These are phyloP conservation scores for Thielaviopsis euricoi DNA, from an alignment of 2,329 filamentous ascomycete species.

Conservation along the genomic window DNA sequence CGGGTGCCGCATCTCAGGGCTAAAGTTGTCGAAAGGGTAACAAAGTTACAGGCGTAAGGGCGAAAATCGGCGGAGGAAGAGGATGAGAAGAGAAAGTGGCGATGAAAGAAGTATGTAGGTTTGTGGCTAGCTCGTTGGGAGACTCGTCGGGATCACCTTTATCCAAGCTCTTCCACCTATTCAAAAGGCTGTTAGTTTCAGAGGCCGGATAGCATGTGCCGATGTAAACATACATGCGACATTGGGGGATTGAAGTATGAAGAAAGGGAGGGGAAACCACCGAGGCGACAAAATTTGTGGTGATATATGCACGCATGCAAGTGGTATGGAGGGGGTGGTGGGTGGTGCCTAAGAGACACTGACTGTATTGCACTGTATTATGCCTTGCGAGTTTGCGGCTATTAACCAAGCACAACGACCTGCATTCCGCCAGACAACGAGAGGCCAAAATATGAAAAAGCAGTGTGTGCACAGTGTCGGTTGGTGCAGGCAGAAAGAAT, in stretches of 20 bases:
- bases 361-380: neutral
- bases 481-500: neutral
- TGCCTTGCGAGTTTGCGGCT: neutral
- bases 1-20: conserved; percentile 11
- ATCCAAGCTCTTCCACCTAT: neutral
- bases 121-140: neutral
- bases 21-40: neutral
- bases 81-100: neutral
- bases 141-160: neutral
- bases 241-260: neutral
- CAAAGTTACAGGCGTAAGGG: neutral
- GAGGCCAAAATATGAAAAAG: neutral
- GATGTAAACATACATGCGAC: neutral
- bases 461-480: neutral
- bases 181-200: neutral
- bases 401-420: neutral
- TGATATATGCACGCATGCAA: neutral
- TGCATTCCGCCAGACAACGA: neutral
- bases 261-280: neutral
- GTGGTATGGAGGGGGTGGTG: conserved; percentile 2
- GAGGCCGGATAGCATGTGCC: neutral
- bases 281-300: neutral
- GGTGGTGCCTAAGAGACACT: conserved; percentile 2
- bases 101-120: neutral
- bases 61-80: neutral